These are phyloP conservation scores for Davidsoniella virescens DNA, from an alignment of 2,329 filamentous ascomycete species.

Conservation along the genomic window DNA sequence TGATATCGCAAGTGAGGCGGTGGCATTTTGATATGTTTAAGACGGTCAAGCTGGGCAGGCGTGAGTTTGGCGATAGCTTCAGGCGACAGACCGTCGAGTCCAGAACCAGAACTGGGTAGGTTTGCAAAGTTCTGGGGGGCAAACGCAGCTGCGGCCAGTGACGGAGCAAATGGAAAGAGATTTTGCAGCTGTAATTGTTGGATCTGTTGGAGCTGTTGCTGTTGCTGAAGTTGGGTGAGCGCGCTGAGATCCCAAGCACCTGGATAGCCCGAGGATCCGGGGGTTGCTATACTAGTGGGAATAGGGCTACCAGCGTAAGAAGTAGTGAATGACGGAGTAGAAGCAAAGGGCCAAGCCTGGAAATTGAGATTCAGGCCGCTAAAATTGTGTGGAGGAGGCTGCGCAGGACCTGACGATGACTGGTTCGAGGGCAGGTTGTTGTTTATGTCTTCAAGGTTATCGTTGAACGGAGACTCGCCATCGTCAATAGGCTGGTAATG, in stretches of 20 bases:
- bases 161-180: slow-evolving; percentile 8
- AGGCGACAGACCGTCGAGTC: slow-evolving; percentile 8
- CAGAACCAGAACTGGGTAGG: not conserved
- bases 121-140: not conserved
- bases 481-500: too few species aligned
- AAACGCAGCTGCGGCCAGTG: slow-evolving; percentile 2
- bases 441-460: too few species aligned
- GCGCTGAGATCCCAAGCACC: slow-evolving; percentile 8
- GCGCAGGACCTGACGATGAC: not conserved
- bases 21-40: slow-evolving; percentile 45
- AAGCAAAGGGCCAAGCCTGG: slow-evolving; percentile 5
- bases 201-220: slow-evolving; percentile 8
- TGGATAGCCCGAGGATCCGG: slow-evolving; percentile 2
- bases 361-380: slow-evolving; percentile 7
- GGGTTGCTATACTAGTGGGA: slow-evolving; percentile 1
- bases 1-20: slow-evolving; percentile 44
- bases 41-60: slow-evolving; percentile 41
- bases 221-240: slow-evolving; percentile 7
- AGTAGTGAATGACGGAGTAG: slow-evolving; percentile 4
- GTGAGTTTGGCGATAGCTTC: slow-evolving; percentile 26
- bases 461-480: too few species aligned
- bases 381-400: slow-evolving; percentile 4
- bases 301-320: not conserved
- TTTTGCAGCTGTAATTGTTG: slow-evolving; percentile 8
- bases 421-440: too few species aligned